phyloP scores from a whole-genome alignment of 371 early-diverging fungal species.

The Mortierella sp. region DNA sequence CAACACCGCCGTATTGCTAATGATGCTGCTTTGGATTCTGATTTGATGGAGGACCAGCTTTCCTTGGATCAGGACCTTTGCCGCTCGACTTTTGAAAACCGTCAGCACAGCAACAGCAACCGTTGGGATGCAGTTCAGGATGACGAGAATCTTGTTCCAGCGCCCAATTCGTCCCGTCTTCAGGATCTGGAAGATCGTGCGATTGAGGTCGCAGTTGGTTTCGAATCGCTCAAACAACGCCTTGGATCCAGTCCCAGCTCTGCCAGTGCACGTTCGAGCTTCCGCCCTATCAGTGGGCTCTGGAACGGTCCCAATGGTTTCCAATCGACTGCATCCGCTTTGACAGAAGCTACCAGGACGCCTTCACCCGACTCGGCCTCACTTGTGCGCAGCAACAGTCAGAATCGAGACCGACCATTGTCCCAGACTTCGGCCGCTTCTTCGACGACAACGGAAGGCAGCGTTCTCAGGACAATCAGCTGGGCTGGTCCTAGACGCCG shows the following conservation, averaged over 20 bases:
- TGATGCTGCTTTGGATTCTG: not conserved
- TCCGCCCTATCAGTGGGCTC: constrained; percentile 16
- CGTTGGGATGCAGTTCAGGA: not conserved
- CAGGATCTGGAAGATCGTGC: constrained; percentile 45
- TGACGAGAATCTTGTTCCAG: not conserved
- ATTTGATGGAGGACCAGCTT: not conserved
- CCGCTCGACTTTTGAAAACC: not conserved
- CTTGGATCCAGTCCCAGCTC: constrained; percentile 18
- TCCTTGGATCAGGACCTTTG: not conserved
- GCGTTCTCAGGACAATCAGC: constrained; percentile 10
- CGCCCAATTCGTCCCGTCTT: not conserved
- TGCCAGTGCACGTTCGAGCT: not conserved
- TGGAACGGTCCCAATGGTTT: constrained; percentile 22
- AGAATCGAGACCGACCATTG: not conserved
- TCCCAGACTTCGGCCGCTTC: not conserved
- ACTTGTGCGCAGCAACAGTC: not conserved
- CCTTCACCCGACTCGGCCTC: not conserved
- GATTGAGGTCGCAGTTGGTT: constrained; percentile 41
- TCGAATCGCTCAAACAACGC: constrained; percentile 36
- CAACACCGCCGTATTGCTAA: not conserved
- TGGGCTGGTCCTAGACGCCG: constrained; percentile 39
- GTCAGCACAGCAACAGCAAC: not conserved
- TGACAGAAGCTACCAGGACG: constrained; percentile 14
- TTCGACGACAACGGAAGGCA: not conserved
- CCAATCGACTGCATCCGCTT: constrained; percentile 20